phyloP scores from a whole-genome alignment of 345 rosid genomes.

The Firmiana major region DNA sequence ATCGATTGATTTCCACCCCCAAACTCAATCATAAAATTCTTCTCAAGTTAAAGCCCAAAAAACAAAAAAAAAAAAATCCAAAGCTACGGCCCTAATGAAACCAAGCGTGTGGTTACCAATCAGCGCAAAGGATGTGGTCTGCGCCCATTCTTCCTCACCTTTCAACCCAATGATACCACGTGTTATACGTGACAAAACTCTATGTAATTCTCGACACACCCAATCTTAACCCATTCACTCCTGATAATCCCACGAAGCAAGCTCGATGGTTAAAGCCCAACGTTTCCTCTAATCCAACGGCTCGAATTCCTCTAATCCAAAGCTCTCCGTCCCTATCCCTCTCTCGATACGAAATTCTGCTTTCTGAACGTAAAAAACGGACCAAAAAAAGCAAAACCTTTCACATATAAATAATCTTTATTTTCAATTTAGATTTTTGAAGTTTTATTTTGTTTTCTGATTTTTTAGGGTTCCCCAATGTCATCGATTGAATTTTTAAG shows the following conservation, averaged over 20 bases:
- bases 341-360: neutral
- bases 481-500: constrained; percentile 36
- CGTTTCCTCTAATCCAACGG: constrained; percentile 21
- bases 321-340: neutral
- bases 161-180: neutral
- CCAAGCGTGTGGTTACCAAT: constrained; percentile 15
- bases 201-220: neutral
- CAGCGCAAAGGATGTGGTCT: neutral
- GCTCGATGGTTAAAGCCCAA: neutral
- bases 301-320: neutral
- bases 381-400: neutral
- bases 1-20: too few species aligned
- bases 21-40: too few species aligned
- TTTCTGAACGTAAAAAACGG: neutral
- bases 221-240: neutral
- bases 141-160: neutral
- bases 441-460: constrained; percentile 12
- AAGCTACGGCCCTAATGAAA: constrained; percentile 1
- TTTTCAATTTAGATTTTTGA: neutral
- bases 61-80: neutral
- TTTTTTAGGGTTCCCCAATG: constrained; percentile 47
- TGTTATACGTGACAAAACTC: neutral
- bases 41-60: neutral
- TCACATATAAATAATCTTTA: neutral
- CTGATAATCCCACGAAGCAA: neutral